Base-by-base conservation (phyloP, 2,329 filamentous ascomycete species). In the Neopestalotiopsis sp. region DNA sequence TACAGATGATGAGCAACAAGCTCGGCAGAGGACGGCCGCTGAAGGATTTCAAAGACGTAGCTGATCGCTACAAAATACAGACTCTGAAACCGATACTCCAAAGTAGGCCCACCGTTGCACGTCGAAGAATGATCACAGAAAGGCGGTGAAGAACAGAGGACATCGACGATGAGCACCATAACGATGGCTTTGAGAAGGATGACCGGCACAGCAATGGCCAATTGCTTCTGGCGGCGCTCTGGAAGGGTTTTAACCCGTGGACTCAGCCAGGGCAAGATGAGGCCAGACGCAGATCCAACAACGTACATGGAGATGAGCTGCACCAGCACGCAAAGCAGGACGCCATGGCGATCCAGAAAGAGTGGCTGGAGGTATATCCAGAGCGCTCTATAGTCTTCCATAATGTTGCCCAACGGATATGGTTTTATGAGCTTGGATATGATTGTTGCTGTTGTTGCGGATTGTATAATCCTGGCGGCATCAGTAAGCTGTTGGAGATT, bases 121-220 rank as follows among this genome's bases (percentile, higher is more conserved):
- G 42, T 34, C 20, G 24, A 17, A 20, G 38, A n/a, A 28, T n/a
- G 12, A 17, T 40, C n/a, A 34, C 62, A 28, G 20, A 65, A 65
- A 30, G 10, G 32, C 20, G 62, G 38, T 30, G 42, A 49, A 24
- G 62, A 24, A 9, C 9, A 24, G 20, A 65, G 42, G 40, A 40
- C 14, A 40, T 65, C 62, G n/a, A 34, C 40, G n/a, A 65, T 65
- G 20, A 65, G 62, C 38, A 12, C 6, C 62, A 65, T 65, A 20
- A 65, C 24, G 20, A 40, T 30, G 24, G 38, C 42, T 52, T 65
- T 65, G n/a, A 65, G 24, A 13, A 65, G 38, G n/a, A 65, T 65
- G 62, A 65, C 62, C n/a, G 62, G 62, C 17, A 65, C 30, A 12
- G 62, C 62, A 32, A 65, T 34, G 20, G 62, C 62, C n/a, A 65